phyloP scores from a whole-genome alignment of 805 yeast genomes.

The Wickerhamiella galacta region DNA sequence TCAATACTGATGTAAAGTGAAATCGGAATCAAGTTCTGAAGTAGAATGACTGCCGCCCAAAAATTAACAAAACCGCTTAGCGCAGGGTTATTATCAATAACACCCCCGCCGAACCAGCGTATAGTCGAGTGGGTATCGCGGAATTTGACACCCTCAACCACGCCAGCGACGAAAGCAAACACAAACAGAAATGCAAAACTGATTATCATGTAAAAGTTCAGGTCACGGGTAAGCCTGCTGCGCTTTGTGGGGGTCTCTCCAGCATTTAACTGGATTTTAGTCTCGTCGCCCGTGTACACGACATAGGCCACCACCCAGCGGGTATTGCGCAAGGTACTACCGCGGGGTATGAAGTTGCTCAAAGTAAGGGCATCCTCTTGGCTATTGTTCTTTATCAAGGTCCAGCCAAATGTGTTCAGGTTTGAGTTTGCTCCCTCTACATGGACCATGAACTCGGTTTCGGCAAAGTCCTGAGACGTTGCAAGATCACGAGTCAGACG shows the following conservation, averaged over 20 bases:
- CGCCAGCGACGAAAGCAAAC: slow-evolving; percentile 52
- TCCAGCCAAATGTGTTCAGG: slow-evolving; percentile 51
- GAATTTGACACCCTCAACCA: slow-evolving; percentile 53
- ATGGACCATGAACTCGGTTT: slow-evolving; percentile 42
- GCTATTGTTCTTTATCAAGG: slow-evolving; percentile 29
- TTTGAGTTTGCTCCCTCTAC: slow-evolving; percentile 54
- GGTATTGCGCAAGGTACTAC: slow-evolving; percentile 58
- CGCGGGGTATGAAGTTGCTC: slow-evolving; percentile 55
- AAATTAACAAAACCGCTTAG: slow-evolving; percentile 54
- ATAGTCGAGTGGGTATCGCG: slow-evolving; percentile 30
- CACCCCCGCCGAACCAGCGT: slow-evolving; percentile 39
- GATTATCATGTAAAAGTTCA: slow-evolving; percentile 48
- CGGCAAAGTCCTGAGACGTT: slow-evolving; percentile 41
- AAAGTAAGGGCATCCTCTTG: slow-evolving; percentile 39
- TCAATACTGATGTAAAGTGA: slow-evolving; percentile 67
- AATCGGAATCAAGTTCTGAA: slow-evolving; percentile 66
- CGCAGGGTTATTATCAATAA: slow-evolving; percentile 44
- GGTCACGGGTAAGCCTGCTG: slow-evolving; percentile 48
- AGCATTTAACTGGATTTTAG: slow-evolving; percentile 66
- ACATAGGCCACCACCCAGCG: slow-evolving; percentile 62
- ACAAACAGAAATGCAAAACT: slow-evolving; percentile 49
- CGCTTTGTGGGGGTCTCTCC: slow-evolving; percentile 67
- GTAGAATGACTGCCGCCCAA: slow-evolving; percentile 56
- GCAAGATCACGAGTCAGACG: slow-evolving; percentile 33
- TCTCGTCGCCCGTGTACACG: slow-evolving; percentile 56